Conservation (phyloP, 352 stramenopile genomes). For the Globisporangium sylvaticum region DNA sequence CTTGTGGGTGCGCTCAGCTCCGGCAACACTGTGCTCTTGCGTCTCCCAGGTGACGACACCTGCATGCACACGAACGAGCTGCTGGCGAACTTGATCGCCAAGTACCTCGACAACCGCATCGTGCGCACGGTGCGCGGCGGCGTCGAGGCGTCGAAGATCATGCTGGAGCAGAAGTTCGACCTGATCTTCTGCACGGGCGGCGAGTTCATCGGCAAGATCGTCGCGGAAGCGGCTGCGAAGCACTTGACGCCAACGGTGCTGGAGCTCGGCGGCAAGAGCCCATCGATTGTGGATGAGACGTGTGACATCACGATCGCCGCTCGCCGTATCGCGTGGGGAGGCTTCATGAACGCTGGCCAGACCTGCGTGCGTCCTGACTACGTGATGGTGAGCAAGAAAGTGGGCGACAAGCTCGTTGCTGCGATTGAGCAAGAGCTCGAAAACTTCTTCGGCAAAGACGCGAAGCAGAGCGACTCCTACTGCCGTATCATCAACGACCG, state of each 20-base stretch:
- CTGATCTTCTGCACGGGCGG: slow-evolving; percentile 55
- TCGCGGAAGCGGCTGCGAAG: slow-evolving; percentile 88
- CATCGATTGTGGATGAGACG: slow-evolving; percentile 77
- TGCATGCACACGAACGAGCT: slow-evolving; percentile 43
- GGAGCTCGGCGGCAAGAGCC: slow-evolving; percentile 93
- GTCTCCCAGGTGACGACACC: slow-evolving; percentile 84
- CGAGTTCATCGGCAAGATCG: slow-evolving; percentile 79
- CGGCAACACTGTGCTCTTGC: slow-evolving; percentile 91
- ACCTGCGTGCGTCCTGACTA: slow-evolving; percentile 94
- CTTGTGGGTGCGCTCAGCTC: slow-evolving; percentile 81
- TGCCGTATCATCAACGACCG: slow-evolving; percentile 30
- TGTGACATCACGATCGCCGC: slow-evolving; percentile 53
- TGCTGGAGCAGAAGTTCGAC: slow-evolving; percentile 60
- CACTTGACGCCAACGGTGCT: slow-evolving; percentile 92
- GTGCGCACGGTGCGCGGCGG: slow-evolving; percentile 81
- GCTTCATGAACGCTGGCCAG: slow-evolving; percentile 92
- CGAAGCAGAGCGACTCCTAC: slow-evolving; percentile 39
- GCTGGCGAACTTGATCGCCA: slow-evolving; percentile 40
- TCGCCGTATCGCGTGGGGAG: slow-evolving; percentile 78
- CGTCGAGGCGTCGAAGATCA: slow-evolving; percentile 57
- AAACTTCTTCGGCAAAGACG: slow-evolving; percentile 60
- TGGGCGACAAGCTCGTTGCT: slow-evolving; percentile 56
- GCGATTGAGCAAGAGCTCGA: slow-evolving; percentile 35
- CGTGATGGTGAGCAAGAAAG: slow-evolving; percentile 79
- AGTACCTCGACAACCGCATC: slow-evolving; percentile 60